A percentile compares a stretch with the other conserved stretches of the same genome.
These are phyloP conservation scores for Colletotrichum sp. DNA, from an alignment of 2,329 filamentous ascomycete genomes.

Conservation along the genomic window DNA sequence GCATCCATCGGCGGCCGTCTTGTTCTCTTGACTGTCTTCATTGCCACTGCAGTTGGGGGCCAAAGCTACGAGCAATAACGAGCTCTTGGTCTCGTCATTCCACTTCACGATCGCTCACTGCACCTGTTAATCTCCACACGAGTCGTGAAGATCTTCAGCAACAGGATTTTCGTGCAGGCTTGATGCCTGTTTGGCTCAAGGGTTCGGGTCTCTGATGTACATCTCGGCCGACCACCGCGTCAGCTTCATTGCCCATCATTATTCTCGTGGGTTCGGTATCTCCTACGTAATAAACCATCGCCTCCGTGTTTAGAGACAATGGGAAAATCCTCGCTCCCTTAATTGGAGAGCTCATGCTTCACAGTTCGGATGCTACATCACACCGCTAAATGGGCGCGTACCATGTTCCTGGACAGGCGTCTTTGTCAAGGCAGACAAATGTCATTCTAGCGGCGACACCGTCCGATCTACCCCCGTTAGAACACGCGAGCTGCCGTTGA, in stretches of 20 bases:
- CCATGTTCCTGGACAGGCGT: background rate
- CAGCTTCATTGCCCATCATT: background rate
- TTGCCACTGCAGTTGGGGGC: background rate
- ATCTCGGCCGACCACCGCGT: slow-evolving; percentile 5
- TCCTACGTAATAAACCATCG: background rate
- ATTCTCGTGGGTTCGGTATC: background rate
- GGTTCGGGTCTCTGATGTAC: background rate
- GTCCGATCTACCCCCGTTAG: slow-evolving; percentile 10
- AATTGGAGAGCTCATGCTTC: background rate
- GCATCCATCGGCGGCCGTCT: background rate
- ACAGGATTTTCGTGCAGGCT: background rate
- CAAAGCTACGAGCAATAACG: background rate
- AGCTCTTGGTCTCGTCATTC: background rate
- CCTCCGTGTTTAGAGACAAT: background rate
- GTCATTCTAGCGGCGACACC: slow-evolving; percentile 2
- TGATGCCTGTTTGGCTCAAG: background rate
- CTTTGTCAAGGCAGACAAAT: background rate
- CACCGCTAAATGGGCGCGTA: slow-evolving; percentile 5
- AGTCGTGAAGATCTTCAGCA: slow-evolving; percentile 3
- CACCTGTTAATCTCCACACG: background rate
- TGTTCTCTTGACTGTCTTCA: background rate
- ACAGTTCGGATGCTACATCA: background rate
- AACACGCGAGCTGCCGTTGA: slow-evolving; percentile 12
- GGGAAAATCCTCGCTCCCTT: background rate
- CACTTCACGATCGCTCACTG: background rate